Conservation (phyloP, 2,329 filamentous ascomycete genomes). For the Metarhizium brunneum region DNA sequence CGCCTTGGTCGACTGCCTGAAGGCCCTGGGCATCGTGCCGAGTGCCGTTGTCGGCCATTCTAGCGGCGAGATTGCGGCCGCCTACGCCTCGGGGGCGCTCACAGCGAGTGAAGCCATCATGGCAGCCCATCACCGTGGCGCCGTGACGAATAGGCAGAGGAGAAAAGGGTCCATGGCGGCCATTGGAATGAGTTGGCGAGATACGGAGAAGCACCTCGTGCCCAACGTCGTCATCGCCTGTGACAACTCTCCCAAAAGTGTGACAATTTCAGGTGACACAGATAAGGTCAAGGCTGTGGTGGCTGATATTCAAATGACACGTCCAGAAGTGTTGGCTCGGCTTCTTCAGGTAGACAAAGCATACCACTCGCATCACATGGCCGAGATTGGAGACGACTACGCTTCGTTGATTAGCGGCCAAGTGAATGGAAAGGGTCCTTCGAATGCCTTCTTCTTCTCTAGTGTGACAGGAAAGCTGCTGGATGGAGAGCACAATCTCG, state of each 20-base stretch:
- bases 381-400: background rate
- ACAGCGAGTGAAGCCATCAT: constrained; percentile 20
- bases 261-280: constrained; percentile 18
- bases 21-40: constrained; percentile 19
- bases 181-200: constrained; percentile 20
- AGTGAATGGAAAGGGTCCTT: background rate
- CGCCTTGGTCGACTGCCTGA: constrained; percentile 28
- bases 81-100: constrained; percentile 23
- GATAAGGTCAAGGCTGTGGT: constrained; percentile 15
- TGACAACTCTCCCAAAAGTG: constrained; percentile 18
- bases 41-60: constrained; percentile 27
- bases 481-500: background rate
- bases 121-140: constrained; percentile 26
- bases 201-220: constrained; percentile 13
- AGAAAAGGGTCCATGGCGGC: constrained; percentile 23
- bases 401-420: background rate
- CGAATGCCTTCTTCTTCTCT: background rate
- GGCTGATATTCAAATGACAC: constrained; percentile 11
- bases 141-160: constrained; percentile 2
- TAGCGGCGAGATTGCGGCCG: constrained; percentile 30
- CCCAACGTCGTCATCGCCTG: constrained; percentile 15
- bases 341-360: constrained; percentile 19
- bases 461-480: constrained; percentile 2
- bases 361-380: constrained; percentile 19
- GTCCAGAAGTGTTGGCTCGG: constrained; percentile 13